Evolutionary conservation across 305 asterid genomes (phyloP), one percentile per base, ranked within the genome.

Genomic region (Rubia balearica): DNA sequence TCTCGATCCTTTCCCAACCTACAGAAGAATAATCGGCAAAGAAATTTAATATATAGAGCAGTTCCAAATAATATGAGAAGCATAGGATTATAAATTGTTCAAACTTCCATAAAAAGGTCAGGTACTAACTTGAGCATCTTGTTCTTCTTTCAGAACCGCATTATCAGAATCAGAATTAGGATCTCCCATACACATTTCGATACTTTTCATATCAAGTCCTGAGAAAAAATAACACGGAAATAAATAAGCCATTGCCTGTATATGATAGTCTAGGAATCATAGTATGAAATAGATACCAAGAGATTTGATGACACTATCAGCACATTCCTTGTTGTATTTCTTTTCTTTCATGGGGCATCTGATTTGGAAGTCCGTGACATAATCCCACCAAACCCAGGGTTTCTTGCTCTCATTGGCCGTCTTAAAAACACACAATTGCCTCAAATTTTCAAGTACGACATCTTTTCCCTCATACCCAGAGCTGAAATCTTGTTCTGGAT

Each of bases 301-400:
- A 36, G 97, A 91, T 74, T 60, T 85, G 73, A 94, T 83, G 59
- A 91, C 98, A 75, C 70, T 41, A 0, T 84, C 89, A 12, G 98
- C 96, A 82, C 98, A 94, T 51, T 85, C 97, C 79, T 83, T 85
- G 82, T 94, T 87, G 79, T 94, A 94, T 73, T 89, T 94, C 89
- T 91, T 94, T 73, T 88, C 96, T 82, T 91, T 94, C 99, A 94
- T 94, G 74, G 99, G 99, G 81, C 98, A 94, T 73, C 99, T 85
- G 72, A 94, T 88, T 74, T 89, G 98, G 79, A 94, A 94, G 84
- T 94, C 99, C 61, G 98, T 94, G 60, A 94, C 98, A 69, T 94
- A 94, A 66, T 94, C 96, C 99, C 99, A 94, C 99, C 99, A 94
- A 41, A 88, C 75, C 98, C 99, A 94, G 8, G 98, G 96, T 79